Percentiles rank a stretch among this genome's conserved stretches.
Evolutionary conservation across 2,329 filamentous ascomycete genomes (phyloP).

Genomic region (Neonectria hederae): DNA sequence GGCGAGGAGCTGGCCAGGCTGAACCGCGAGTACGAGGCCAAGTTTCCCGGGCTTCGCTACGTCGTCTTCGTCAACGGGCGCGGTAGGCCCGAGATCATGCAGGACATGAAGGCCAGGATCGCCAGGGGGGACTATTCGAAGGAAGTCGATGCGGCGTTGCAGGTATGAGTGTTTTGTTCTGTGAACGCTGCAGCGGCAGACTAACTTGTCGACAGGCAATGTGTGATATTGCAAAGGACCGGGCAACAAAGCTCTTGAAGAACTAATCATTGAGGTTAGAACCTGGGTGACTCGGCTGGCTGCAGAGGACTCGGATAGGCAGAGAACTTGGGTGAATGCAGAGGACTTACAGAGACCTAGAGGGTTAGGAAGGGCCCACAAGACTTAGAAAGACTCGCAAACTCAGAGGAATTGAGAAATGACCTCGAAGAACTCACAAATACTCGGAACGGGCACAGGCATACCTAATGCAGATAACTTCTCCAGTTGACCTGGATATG

Average conservation of each 20-base stretch:
- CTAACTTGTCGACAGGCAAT: constrained; percentile 70
- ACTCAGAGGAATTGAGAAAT: too few species aligned
- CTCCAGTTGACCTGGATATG: background rate
- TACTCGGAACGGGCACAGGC: too few species aligned
- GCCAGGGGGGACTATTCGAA: constrained; percentile 69
- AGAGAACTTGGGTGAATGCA: background rate
- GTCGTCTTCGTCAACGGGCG: constrained; percentile 93
- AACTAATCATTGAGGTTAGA: background rate
- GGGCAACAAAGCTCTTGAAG: constrained; percentile 57
- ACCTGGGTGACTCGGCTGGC: background rate
- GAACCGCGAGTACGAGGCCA: constrained; percentile 82
- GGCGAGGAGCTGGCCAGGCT: constrained; percentile 69
- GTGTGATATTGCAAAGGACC: constrained; percentile 88
- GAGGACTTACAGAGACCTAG: background rate
- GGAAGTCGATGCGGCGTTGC: constrained; percentile 78
- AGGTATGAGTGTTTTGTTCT: constrained; percentile 61
- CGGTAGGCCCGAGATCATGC: constrained; percentile 77
- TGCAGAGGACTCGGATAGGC: background rate
- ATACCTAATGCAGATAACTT: background rate
- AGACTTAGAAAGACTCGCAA: background rate
- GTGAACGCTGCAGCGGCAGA: background rate
- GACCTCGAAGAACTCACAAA: background rate
- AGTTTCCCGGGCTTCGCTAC: constrained; percentile 84
- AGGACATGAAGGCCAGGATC: constrained; percentile 82
- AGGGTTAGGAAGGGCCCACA: background rate